A percentile compares a stretch with the other conserved stretches of the same genome.
phyloP scores from a whole-genome alignment of 2,329 filamentous ascomycete species.

The Arthroderma sp. region DNA sequence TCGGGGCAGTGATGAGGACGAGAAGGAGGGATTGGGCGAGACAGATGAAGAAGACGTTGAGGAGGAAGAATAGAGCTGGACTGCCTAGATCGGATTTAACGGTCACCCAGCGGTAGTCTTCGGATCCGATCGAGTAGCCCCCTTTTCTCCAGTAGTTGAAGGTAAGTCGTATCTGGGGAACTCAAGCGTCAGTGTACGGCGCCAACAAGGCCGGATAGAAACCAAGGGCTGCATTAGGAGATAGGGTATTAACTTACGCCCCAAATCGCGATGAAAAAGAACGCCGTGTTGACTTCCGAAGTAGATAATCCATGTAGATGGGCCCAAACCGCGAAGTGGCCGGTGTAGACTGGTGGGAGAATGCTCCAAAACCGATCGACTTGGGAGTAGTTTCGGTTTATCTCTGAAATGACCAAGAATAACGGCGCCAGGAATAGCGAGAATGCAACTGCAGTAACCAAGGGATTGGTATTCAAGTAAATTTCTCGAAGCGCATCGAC shows the following conservation, averaged over 20 bases:
- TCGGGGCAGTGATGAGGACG: constrained; percentile 63
- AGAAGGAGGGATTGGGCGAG: constrained; percentile 72
- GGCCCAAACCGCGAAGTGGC: constrained; percentile 74
- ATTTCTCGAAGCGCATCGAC: constrained; percentile 52
- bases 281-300: constrained; percentile 56
- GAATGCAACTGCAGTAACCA: constrained; percentile 60
- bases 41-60: constrained; percentile 85
- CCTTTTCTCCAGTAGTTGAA: constrained; percentile 97
- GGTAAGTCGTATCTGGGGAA: constrained; percentile 57
- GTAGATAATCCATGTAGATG: constrained; percentile 59
- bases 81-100: constrained; percentile 52
- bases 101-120: constrained; percentile 88
- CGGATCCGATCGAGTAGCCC: constrained; percentile 74
- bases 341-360: constrained; percentile 72
- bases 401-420: constrained; percentile 63
- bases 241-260: constrained; percentile 43
- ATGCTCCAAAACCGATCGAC: constrained; percentile 88
- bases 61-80: constrained; percentile 68
- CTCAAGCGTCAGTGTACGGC: background rate
- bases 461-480: constrained; percentile 75
- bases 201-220: background rate
- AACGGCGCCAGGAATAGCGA: constrained; percentile 57
- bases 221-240: background rate
- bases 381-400: constrained; percentile 94
- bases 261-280: constrained; percentile 63